Evolutionary conservation across 305 asterid genomes (phyloP).

Genomic region (Caryopteris hybrid): DNA sequence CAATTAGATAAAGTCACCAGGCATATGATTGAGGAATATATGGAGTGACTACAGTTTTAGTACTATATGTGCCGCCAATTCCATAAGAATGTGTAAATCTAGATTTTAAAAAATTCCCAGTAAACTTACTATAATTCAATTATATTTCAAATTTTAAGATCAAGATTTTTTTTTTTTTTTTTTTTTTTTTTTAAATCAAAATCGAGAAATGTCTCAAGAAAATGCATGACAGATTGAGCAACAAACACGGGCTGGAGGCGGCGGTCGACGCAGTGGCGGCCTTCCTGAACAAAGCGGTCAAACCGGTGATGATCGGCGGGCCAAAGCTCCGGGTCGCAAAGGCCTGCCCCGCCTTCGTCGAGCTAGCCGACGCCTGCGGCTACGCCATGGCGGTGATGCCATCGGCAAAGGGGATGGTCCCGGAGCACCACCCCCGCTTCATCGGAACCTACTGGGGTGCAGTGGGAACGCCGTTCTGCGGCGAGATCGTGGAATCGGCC

Average conservation of each 20-base stretch:
- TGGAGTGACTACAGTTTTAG: too few relatives aligned
- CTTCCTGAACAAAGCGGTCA: constrained; percentile 57
- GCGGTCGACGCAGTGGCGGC: constrained; percentile 58
- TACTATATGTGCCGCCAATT: too few relatives aligned
- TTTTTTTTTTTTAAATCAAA: too few relatives aligned
- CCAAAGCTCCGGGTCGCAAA: constrained; percentile 54
- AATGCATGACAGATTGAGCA: constrained; percentile 37
- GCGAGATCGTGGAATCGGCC: constrained; percentile 69
- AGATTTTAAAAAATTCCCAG: too few relatives aligned
- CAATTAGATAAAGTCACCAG: too few relatives aligned
- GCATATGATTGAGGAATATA: too few relatives aligned
- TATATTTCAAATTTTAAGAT: too few relatives aligned
- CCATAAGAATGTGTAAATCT: too few relatives aligned
- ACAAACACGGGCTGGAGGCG: constrained; percentile 52
- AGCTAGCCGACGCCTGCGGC: constrained; percentile 47
- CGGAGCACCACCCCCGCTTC: constrained; percentile 58
- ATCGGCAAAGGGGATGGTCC: constrained; percentile 65
- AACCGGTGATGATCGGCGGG: constrained; percentile 66
- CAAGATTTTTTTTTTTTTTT: too few relatives aligned
- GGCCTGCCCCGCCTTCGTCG: constrained; percentile 40
- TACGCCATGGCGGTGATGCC: constrained; percentile 60
- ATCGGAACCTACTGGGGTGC: constrained; percentile 74
- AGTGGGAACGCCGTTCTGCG: constrained; percentile 57
- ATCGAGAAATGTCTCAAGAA: too few relatives aligned
- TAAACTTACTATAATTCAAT: too few relatives aligned